Evolutionary conservation across 371 early-diverging fungal species (phyloP), one percentile per base, ranked within the genome.

Genomic region (Phascolomyces articulosus): DNA sequence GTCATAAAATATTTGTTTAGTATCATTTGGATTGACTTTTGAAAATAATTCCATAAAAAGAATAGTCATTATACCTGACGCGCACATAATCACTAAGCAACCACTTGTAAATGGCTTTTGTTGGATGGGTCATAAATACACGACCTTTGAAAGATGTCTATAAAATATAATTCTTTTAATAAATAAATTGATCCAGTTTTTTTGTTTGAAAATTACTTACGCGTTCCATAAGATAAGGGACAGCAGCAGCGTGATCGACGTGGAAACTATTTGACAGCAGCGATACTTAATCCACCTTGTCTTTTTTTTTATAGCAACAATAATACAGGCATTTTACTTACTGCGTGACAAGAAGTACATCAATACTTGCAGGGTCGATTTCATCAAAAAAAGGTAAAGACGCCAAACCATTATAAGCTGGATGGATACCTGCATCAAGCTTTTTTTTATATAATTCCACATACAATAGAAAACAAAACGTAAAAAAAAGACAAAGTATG

Each of bases 81-180:
- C 94, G 91, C 24, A 99, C 91, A 70, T 96, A 99, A 85, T 99
- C 99, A 29, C 95, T 91, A 24, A 99, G 78, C 41, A 99, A 82
- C 99, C 99, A 99, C 67, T 94, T 93, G 83, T 96, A 98, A 67
- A 99, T 99, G 29, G 99, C 98, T 74, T 98, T 96, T 21, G 99
- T 99, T 8, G 99, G 99, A 82, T 99, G 99, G 9, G 99, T 99
- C 99, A 99, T 99, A 73, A 95, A 99, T 0, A 99, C 96, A 57
- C 97, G 93, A n/a, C 99, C 99, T 65, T 91, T 90, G 79, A 99
- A 99, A 0, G 89, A 86, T 26, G 99, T 99, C 93, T 96, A 74
- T 18, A 34, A 15, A n/a, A n/a, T n/a, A 59, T 44, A 21, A 2
- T 3, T 51, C 21, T 20, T 2, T 26, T 29, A 16, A n/a, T 44